Percentiles rank a stretch among this genome's conserved stretches.
Conservation (phyloP, 73 alveolate genomes). For the Uronychia binucleata region DNA sequence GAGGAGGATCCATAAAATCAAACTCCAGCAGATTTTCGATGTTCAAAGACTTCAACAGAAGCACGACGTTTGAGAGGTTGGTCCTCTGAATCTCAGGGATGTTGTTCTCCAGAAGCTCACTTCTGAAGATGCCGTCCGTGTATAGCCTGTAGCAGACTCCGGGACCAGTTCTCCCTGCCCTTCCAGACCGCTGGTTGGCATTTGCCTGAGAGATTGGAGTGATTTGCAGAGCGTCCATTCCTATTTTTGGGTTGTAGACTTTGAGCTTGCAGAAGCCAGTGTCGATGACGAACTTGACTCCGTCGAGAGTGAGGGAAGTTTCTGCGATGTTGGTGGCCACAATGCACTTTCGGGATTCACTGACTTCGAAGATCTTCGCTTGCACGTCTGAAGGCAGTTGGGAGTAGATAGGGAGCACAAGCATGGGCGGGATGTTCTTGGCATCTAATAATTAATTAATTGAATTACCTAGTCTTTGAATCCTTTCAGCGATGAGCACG, state of each 20-base stretch:
- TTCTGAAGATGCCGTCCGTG: constrained; percentile 92
- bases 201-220: constrained; percentile 99
- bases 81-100: constrained; percentile 99
- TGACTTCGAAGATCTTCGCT: constrained; percentile 98
- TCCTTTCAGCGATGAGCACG: constrained; percentile 89
- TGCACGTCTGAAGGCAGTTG: constrained; percentile 98
- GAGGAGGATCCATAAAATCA: constrained; percentile 99
- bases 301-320: constrained; percentile 99
- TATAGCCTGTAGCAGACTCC: constrained; percentile 97
- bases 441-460: too few relatives aligned
- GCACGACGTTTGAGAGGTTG: constrained; percentile 99
- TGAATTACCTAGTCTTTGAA: constrained; percentile 84
- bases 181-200: constrained; percentile 97
- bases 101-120: constrained; percentile 98
- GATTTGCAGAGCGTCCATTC: constrained; percentile 99
- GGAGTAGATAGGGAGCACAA: constrained; percentile 98
- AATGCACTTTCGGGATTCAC: constrained; percentile 97
- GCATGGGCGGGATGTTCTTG: constrained; percentile 87
- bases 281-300: constrained; percentile 99
- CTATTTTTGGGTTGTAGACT: constrained; percentile 99
- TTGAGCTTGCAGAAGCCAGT: constrained; percentile 99
- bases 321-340: constrained; percentile 99
- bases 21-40: constrained; percentile 97
- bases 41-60: constrained; percentile 94
- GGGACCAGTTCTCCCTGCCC: constrained; percentile 99